Base-by-base conservation (phyloP, 805 yeast species). In the Kuraishia capsulata region DNA sequence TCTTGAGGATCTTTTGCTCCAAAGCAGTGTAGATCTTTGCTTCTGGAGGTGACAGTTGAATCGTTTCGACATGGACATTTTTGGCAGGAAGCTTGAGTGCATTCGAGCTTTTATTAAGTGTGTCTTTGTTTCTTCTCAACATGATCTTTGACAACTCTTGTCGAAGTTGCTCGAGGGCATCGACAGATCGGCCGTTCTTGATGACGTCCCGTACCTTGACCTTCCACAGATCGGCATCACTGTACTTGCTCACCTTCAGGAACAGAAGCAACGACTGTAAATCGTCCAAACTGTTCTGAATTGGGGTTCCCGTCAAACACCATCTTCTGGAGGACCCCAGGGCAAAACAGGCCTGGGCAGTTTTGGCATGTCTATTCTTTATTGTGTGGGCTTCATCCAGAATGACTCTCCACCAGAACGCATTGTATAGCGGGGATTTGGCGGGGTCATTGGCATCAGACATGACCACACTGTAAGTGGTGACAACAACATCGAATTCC, bases 251-350 rank as follows among this genome's bases (percentile, higher is more conserved):
- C 30, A 35, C 36, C 20, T 14, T 43, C 23, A 39, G 17, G 50
- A 81, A 90, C 46, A 77, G 76, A 14, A 88, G 73, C 36, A 88
- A 58, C 4, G 95, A 80, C 52, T 73, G 89, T 35, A 90, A 59
- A 55, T 90, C 97, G 55, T 90, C 97, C 8, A 90, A 64, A 44
- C 89, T 64, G 56, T 89, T 89, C 30, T 88, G 82, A 21, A 89
- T 84, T 0, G 97, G 97, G 0, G 97, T 89, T 5, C 97, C 97
- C 0, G 97, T 87, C 35, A 90, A 63, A 3, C 82, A 67, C 97
- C 97, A 89, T 43, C 76, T 76, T 36, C 92, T 65, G 16, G 67
- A 63, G 48, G 85, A 76, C 8, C 60, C 50, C n/a, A 89, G 52
- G 18, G 73, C 81, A 56, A 73, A 76, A 5, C 88, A 70, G 0